Evolutionary conservation across 148 eudicot genomes (phyloP).

Genomic region (Rhododendron kiyosumense): DNA sequence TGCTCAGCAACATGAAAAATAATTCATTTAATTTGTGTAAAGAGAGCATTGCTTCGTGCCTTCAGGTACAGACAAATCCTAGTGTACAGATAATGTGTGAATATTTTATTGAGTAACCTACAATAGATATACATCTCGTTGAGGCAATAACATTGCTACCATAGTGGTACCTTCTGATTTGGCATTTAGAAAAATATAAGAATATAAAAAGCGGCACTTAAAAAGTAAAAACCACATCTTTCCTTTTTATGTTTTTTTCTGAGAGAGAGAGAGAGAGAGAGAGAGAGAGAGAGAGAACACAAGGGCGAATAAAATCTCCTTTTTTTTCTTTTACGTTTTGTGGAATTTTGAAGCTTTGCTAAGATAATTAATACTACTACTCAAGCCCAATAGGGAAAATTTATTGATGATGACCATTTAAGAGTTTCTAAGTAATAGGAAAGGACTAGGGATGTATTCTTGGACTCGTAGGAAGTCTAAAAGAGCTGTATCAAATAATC

Average conservation of each 20-base stretch:
- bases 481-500: background rate
- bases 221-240: background rate
- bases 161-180: background rate
- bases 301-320: background rate
- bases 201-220: too few species aligned
- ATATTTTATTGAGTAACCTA: background rate
- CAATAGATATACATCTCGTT: background rate
- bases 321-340: background rate
- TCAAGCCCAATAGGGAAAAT: background rate
- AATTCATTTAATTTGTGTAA: too few species aligned
- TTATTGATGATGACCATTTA: background rate
- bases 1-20: too few species aligned
- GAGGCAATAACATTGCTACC: background rate
- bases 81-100: background rate
- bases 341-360: background rate
- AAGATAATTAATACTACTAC: background rate
- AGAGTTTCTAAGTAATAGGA: background rate
- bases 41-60: too few species aligned
- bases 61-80: too few species aligned
- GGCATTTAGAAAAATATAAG: background rate
- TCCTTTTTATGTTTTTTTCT: background rate
- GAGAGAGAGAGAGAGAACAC: background rate
- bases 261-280: background rate
- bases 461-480: background rate
- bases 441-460: background rate